Percentiles rank a stretch among this genome's conserved stretches.
These are phyloP conservation scores for Albugo candida DNA, from an alignment of 352 stramenopile genomes.

Conservation along the genomic window DNA sequence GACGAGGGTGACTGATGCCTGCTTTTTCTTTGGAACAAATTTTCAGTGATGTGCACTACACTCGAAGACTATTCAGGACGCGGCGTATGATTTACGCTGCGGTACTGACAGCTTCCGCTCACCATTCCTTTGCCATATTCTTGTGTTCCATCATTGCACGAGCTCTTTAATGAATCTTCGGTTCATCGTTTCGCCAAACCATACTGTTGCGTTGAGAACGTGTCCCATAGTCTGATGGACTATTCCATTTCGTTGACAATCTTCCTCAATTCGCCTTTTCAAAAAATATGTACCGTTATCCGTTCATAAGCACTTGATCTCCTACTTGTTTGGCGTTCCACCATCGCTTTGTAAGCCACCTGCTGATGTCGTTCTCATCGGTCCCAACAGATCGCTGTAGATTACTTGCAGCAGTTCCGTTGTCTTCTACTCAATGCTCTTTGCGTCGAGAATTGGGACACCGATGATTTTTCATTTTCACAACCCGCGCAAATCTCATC, in stretches of 20 bases:
- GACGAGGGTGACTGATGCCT: conserved; percentile 5
- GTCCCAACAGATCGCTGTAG: not conserved
- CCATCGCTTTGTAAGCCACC: conserved; percentile 1
- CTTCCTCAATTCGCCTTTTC: not conserved
- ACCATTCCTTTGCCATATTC: conserved; percentile 3
- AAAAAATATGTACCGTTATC: conserved; percentile 12
- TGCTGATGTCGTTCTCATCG: not conserved
- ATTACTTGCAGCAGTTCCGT: not conserved
- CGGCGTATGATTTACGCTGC: too few relatives aligned
- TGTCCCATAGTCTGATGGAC: conserved; percentile 8
- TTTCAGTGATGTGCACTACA: conserved; percentile 5
- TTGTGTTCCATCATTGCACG: conserved; percentile 6
- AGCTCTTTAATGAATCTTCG: conserved; percentile 5
- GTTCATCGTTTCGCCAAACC: conserved; percentile 11
- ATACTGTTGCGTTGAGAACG: conserved; percentile 10
- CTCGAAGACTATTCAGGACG: conserved; percentile 2
- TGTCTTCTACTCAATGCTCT: not conserved
- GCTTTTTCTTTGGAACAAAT: not conserved
- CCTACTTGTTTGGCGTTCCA: not conserved
- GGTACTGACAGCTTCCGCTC: conserved; percentile 9
- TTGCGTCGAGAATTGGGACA: not conserved
- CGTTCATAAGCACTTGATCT: conserved; percentile 6
- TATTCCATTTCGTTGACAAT: conserved; percentile 1
- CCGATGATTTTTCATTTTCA: not conserved
- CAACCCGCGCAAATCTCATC: not conserved